A percentile compares a stretch with the other conserved stretches of the same genome.
These are phyloP conservation scores for Diaporthe sp. DNA, from an alignment of 2,329 filamentous ascomycete species.

Conservation along the genomic window DNA sequence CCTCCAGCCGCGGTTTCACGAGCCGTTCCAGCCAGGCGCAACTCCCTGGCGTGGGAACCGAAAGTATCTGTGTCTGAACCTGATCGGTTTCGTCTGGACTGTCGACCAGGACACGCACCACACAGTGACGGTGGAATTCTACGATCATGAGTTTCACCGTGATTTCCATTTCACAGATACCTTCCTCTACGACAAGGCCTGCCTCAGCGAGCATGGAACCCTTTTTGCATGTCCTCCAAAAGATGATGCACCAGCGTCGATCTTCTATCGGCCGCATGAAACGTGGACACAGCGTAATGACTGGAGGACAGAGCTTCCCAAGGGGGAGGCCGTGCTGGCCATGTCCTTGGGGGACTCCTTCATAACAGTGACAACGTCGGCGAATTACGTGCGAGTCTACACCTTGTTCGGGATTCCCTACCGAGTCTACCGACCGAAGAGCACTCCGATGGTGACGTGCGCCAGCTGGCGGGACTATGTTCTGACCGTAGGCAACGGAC, in stretches of 20 bases:
- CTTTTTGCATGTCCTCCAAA: conserved; percentile 84
- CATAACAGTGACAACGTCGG: conserved; percentile 87
- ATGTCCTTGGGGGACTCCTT: conserved; percentile 94
- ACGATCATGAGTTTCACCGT: conserved; percentile 90
- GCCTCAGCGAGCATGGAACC: conserved; percentile 85
- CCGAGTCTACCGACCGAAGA: conserved; percentile 92
- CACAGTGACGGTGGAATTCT: conserved; percentile 97
- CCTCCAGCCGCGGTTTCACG: conserved; percentile 77
- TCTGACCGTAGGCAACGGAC: conserved; percentile 94
- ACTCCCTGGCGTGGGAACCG: conserved; percentile 96
- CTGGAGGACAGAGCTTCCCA: conserved; percentile 90
- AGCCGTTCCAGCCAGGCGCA: conserved; percentile 91
- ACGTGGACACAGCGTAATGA: conserved; percentile 93
- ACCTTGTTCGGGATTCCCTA: conserved; percentile 93
- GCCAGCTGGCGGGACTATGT: conserved; percentile 96
- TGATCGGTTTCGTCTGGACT: conserved; percentile 96
- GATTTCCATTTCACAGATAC: conserved; percentile 99
- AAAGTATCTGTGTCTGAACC: conserved; percentile 91
- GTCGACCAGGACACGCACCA: conserved; percentile 94
- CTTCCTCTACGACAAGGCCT: conserved; percentile 96
- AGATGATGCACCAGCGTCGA: conserved; percentile 75
- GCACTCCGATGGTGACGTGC: conserved; percentile 89
- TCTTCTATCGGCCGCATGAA: conserved; percentile 98
- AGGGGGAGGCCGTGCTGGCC: conserved; percentile 86
- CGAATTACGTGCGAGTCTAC: conserved; percentile 91